These are phyloP conservation scores for Metschnikowia kunwiensis DNA, from an alignment of 805 yeast species.

Conservation along the genomic window DNA sequence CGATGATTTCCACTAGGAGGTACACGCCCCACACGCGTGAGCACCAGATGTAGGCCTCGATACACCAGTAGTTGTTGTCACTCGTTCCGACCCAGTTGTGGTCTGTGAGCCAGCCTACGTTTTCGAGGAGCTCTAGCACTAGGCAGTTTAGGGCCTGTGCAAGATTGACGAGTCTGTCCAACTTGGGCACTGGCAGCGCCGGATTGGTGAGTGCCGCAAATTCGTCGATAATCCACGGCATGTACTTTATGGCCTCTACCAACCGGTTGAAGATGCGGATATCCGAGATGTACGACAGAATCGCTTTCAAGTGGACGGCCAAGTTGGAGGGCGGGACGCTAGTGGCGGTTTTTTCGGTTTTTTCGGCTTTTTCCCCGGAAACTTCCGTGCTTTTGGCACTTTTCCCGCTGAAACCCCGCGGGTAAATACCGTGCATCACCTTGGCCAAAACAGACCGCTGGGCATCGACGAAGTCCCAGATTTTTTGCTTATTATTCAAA, in stretches of 20 bases:
- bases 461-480: conserved; percentile 25
- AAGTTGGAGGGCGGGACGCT: conserved; percentile 17
- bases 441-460: conserved; percentile 26
- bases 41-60: conserved; percentile 44
- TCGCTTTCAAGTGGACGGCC: conserved; percentile 34
- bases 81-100: conserved; percentile 44
- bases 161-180: conserved; percentile 35
- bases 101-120: conserved; percentile 45
- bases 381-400: neutral
- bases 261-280: conserved; percentile 41
- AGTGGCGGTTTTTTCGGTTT: neutral
- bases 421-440: conserved; percentile 9
- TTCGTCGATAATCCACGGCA: conserved; percentile 46
- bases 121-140: conserved; percentile 39
- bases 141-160: conserved; percentile 41
- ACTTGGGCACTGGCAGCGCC: conserved; percentile 22
- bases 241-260: conserved; percentile 39
- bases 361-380: neutral
- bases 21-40: conserved; percentile 45
- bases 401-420: neutral
- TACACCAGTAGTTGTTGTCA: conserved; percentile 41
- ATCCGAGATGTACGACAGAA: conserved; percentile 39
- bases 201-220: conserved; percentile 28
- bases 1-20: conserved; percentile 37
- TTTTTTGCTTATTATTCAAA: conserved; percentile 36